Evolutionary conservation across 352 stramenopile genomes (phyloP), one percentile per base, ranked within the genome.

Genomic region (Phytophthora agathidicida): DNA sequence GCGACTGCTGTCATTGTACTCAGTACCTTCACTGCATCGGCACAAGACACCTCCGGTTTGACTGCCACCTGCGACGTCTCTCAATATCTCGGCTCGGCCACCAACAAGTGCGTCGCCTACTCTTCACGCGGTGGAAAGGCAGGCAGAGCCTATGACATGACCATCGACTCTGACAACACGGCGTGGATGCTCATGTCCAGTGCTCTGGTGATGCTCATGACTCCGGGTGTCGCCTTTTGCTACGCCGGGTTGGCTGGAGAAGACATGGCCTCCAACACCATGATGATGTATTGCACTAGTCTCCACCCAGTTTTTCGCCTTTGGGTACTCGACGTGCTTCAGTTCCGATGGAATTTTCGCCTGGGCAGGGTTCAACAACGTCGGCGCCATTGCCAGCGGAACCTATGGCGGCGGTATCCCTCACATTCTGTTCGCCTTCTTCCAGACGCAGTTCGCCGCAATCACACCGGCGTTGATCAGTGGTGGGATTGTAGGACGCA

Each of bases 361-460:
- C 23, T 91, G 79, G 73, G 56, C 68, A 4, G 73, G 69, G 14
- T 88, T 89, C 68, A 83, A 86, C 49, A 62, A 87, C 64, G 75
- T 91, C 16, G 74, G 59, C 19, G 65, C 59, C 3, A 28, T 60
- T 22, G 46, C 69, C 2, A 76, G 70, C 36, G 76, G 74, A 35
- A 71, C 77, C 8, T 90, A 91, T 61, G 81, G 76, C n/a, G 43
- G 58, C 7, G 42, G 69, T 37, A 91, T 94, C 50, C 85, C 86
- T 3, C 73, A 89, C 55, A 80, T 81, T 17, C 54, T 92, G 7
- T 93, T 89, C 58, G 80, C 82, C 38, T 75, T 93, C 49, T 95
- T 90, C 65, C 86, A 96, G 68, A 89, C 80, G 7, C 83, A 89
- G 44, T 93, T 94, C 45, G 87, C 87, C 13, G 83, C 85, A 52